Evolutionary conservation across 1,284 basidiomycete genomes (phyloP), one percentile per base, ranked within the genome.

Genomic region (Boletus sp.): DNA sequence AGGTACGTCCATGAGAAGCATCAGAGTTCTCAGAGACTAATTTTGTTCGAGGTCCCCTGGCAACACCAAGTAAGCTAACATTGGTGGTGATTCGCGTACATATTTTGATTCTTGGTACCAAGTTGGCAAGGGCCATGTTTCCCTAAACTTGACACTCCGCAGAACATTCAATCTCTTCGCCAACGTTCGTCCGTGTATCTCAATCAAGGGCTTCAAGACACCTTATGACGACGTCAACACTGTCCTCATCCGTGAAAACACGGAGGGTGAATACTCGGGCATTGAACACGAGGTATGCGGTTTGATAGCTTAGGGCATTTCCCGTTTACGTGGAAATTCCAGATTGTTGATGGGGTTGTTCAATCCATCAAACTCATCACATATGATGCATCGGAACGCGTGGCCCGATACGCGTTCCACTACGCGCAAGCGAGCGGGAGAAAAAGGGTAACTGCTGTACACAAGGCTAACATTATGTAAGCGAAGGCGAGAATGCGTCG

Each of bases 281-380:
- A 97, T 98, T 61, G 95, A 98, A 72, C 95, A 98, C 71, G 94
- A 97, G 81, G 86, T 90, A 53, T 23, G 69, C 26, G 14, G 20
- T 44, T 43, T 43, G 27, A 40, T 47, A 35, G 45, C 12, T 8
- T 5, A 30, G 41, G 23, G 29, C 12, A 37, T 38, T 37, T 34
- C 23, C 9, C 25, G 26, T 51, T 57, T 54, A 59, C 53, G 53
- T 56, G 41, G 36, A 26, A 9, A 34, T 41, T 29, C 25, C 55
- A 89, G 87, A 78, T 96, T 50, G 87, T 99, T 57, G 93, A 97
- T 59, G 96, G 96, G 57, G 96, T 99, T 54, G 96, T 99, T 36
- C 96, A 99, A 73, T 97, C 93, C 44, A 99, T 99, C 78, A 99
- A 99, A 74, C 84, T 99, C 51, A 99, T 99, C 69, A 99, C 96